phyloP scores from a whole-genome alignment of 2,329 filamentous ascomycete species.

The Calonectria pseudoturangicola region DNA sequence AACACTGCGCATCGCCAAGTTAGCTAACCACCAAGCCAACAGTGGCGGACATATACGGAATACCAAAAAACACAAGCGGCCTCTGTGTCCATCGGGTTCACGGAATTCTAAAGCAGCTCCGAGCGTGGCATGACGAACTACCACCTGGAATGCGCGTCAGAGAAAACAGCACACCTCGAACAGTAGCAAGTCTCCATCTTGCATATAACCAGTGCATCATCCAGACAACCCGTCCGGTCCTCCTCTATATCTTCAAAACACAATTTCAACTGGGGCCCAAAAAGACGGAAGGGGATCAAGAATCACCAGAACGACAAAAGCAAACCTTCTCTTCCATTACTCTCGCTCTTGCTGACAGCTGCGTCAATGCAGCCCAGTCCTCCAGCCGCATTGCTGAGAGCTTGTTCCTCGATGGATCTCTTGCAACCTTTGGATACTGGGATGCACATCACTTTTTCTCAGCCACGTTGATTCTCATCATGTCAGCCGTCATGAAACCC shows the following conservation, averaged over 20 bases:
- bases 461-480: conserved; percentile 71
- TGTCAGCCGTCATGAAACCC: conserved; percentile 61
- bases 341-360: conserved; percentile 65
- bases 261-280: conserved; percentile 52
- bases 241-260: conserved; percentile 57
- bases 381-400: conserved; percentile 63
- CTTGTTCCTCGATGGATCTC: background rate
- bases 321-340: conserved; percentile 58
- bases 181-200: conserved; percentile 55
- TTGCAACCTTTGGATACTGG: conserved; percentile 74
- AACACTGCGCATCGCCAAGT: background rate
- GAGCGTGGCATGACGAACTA: conserved; percentile 55
- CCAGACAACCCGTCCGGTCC: conserved; percentile 57
- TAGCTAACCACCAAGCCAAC: background rate
- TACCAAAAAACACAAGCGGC: conserved; percentile 54
- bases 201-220: conserved; percentile 61
- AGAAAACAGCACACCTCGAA: conserved; percentile 51
- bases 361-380: conserved; percentile 63
- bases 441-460: conserved; percentile 74
- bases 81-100: conserved; percentile 56
- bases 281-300: background rate
- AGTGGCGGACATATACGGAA: conserved; percentile 56
- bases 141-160: conserved; percentile 51
- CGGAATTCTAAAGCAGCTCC: conserved; percentile 54
- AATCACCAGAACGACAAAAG: conserved; percentile 21